Conservation (phyloP, 1,139 yeast species). For the Kodamaea plutei region DNA sequence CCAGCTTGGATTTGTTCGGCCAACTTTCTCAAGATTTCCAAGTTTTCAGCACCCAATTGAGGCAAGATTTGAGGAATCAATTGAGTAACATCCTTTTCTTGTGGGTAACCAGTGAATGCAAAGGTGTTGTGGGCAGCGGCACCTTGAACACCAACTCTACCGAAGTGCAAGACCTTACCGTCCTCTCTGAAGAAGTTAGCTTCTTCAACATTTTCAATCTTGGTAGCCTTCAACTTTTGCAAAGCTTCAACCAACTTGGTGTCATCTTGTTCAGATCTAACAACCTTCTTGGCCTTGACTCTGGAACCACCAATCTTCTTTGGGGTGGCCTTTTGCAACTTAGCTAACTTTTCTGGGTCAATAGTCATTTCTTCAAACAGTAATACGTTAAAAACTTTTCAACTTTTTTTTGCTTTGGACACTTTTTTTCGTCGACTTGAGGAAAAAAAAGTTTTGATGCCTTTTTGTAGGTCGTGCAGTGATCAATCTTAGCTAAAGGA, state of each 20-base stretch:
- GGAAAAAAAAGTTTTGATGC: conserved; percentile 1
- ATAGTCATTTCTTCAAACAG: conserved; percentile 68
- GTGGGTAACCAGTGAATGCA: conserved; percentile 93
- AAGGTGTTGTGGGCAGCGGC: conserved; percentile 89
- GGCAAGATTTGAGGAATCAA: conserved; percentile 93
- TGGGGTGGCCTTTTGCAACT: conserved; percentile 69
- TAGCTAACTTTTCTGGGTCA: conserved; percentile 85
- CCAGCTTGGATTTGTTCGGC: conserved; percentile 84
- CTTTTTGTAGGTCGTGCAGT: conserved; percentile 2
- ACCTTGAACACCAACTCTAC: conserved; percentile 92
- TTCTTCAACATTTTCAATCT: conserved; percentile 87
- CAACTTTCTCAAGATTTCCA: conserved; percentile 82
- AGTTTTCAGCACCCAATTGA: conserved; percentile 95
- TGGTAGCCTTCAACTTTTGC: conserved; percentile 85
- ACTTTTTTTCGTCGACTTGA: conserved; percentile 5
- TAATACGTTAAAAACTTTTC: conserved; percentile 6
- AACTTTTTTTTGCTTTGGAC: conserved; percentile 5
- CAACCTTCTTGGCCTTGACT: conserved; percentile 70
- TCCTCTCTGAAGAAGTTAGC: conserved; percentile 97
- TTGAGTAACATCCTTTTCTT: conserved; percentile 89
- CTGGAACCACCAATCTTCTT: conserved; percentile 89
- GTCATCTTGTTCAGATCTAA: conserved; percentile 73
- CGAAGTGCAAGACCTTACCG: conserved; percentile 93
- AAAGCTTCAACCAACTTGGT: conserved; percentile 87
- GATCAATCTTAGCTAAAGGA: too few species aligned